These are phyloP conservation scores for Backusella westeae DNA, from an alignment of 192 early-diverging fungal species.

Conservation along the genomic window DNA sequence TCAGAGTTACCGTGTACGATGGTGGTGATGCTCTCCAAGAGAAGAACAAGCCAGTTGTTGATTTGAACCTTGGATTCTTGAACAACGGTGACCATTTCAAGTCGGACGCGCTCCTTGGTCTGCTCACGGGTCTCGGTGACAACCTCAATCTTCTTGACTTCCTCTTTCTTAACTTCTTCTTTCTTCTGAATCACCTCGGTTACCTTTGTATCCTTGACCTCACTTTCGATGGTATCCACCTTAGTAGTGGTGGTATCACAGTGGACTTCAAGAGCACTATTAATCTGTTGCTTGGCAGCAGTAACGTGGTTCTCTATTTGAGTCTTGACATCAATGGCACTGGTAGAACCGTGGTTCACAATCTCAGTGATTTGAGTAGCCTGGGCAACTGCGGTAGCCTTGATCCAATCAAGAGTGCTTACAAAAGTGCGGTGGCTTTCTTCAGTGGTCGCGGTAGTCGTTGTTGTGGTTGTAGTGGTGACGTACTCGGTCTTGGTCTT, in stretches of 20 bases:
- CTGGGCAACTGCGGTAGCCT: conserved; percentile 2
- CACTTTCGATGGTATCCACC: not conserved
- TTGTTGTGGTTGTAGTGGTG: not conserved
- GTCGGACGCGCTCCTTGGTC: not conserved
- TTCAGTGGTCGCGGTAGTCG: not conserved
- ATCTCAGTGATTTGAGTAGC: conserved; percentile 8
- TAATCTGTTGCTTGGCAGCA: conserved; percentile 16
- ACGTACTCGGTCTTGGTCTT: not conserved
- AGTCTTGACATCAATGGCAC: conserved; percentile 8
- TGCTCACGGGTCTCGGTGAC: conserved; percentile 17
- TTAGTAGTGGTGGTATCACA: not conserved
- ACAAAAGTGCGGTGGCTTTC: not conserved
- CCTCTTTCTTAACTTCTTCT: not conserved
- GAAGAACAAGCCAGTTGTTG: conserved; percentile 12
- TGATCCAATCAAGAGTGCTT: conserved; percentile 16
- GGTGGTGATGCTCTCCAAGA: not conserved
- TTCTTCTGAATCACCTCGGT: not conserved
- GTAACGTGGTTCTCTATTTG: conserved; percentile 20
- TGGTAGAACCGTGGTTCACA: conserved; percentile 3
- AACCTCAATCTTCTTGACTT: conserved; percentile 4
- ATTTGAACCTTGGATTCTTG: conserved; percentile 10
- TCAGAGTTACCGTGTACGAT: not conserved
- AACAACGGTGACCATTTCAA: conserved; percentile 1
- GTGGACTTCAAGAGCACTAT: conserved; percentile 17
- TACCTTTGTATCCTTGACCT: not conserved